Evolutionary conservation across 164 flowering plant species (phyloP), one percentile per base, ranked within the genome.

Genomic region (Malania oleifera): DNA sequence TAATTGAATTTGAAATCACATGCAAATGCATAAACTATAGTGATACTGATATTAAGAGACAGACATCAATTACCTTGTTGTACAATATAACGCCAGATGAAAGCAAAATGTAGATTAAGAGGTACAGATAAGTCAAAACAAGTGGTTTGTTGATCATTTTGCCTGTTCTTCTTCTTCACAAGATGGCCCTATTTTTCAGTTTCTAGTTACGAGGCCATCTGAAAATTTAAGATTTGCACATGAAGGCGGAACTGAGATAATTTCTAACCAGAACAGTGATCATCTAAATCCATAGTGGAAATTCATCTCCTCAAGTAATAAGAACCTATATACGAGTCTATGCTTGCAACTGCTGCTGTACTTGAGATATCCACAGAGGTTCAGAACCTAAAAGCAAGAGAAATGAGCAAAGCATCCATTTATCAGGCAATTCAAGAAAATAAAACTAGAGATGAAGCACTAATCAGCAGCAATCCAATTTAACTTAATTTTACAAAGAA

Each of bases 11-110:
- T n/a, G n/a, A n/a, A n/a, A n/a, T n/a, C 9, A 18, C 19, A 52
- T 18, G 13, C 28, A 56, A 40, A 24, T 22, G n/a, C n/a, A n/a
- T 24, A 40, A n/a, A 24, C 34, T 35, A 26, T 26, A 56, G 11
- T 22, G 59, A 41, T 23, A 6, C 8, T 5, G 5, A 27, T 11
- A 54, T 15, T 54, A 5, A 12, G 49, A 22, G 52, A 24, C 14
- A 1, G 5, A 18, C 7, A 7, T n/a, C 51, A 34, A 54, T 61
- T 61, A 86, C 96, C 91, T 89, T 89, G 78, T 89, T 89, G 68
- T 86, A 89, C 75, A 89, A 69, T 35, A 89, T 89, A 58, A 89
- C 97, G 62, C 86, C 97, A 1, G 97, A 86, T 1, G 97, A 89
- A 31, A 89, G 88, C 66, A 83, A 28, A 65, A 89, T 77, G 81